Base-by-base conservation (phyloP, 495 filamentous ascomycete species). In the Paragyromitra xinjiangensis region DNA sequence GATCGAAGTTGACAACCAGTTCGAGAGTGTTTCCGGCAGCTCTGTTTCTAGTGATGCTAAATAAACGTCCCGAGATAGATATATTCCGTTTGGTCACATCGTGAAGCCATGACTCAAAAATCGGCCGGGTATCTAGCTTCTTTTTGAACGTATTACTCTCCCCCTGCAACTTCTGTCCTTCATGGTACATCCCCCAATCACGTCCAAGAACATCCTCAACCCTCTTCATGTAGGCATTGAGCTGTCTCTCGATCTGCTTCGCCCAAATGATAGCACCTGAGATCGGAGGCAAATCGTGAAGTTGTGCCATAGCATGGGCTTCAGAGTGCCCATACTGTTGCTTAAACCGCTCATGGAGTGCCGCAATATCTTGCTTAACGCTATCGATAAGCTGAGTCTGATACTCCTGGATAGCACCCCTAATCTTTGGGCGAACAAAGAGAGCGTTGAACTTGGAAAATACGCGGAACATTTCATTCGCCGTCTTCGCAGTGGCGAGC, bases 371-470 rank as follows among this genome's bases (percentile, higher is more conserved):
- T 77, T 92, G 90, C 84, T 98, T 98, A 64, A 99, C 95, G 81
- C 94, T 97, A 76, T 97, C 94, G 75, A 99, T 97, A 42, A 99
- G 91, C 82, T 97, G 93, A 5, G 93, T 93, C 82, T 99, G 95
- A 82, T 98, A 99, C 83, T 98, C 96, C 34, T 93, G 90, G 81
- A 99, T 99, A 64, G 95, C 95, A 81, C 95, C 94, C 55, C 95
- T 90, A 83, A 99, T 98, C 86, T 98, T 98, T 19, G 96, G 96
- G 39, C 95, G 90, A 62, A 99, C 94, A 81, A 99, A 95, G 62
- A 99, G 91, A 37, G 95, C 96, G 81, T 99, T 99, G 88, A 99
- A 99, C 82, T 98, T 98, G 22, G 95, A 99, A 83, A 98, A 98
- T 59, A 99, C 95, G 48, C 96, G 92, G 83, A 99, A 99, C 95